These are phyloP conservation scores for Glonium stellatum DNA, from an alignment of 495 filamentous ascomycete genomes.

Conservation along the genomic window DNA sequence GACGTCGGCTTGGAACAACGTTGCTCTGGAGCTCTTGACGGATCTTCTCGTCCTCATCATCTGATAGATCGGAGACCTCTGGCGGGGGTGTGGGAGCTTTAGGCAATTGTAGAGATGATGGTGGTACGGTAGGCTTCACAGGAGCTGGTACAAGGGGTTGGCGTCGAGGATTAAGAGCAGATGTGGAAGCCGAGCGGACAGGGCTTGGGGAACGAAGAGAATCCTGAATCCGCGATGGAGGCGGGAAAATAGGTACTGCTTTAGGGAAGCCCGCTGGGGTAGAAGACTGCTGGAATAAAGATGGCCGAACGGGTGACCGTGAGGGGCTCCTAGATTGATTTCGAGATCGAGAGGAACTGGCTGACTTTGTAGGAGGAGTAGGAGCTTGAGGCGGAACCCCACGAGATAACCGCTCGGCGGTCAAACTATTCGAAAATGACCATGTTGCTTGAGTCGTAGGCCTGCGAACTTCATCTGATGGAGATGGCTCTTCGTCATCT, in stretches of 20 bases:
- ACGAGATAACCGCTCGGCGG: slow-evolving; percentile 4
- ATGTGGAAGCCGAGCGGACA: slow-evolving; percentile 45
- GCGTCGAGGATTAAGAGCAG: slow-evolving; percentile 36
- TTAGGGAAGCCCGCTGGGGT: slow-evolving; percentile 40
- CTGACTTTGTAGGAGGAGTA: slow-evolving; percentile 22
- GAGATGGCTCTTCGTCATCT: slow-evolving; percentile 15
- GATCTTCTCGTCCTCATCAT: slow-evolving; percentile 58
- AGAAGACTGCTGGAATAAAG: slow-evolving; percentile 12
- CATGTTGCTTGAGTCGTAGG: slow-evolving; percentile 4
- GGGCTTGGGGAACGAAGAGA: slow-evolving; percentile 77
- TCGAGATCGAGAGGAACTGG: slow-evolving; percentile 10
- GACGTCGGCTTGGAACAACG: slow-evolving; percentile 45
- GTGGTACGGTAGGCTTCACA: slow-evolving; percentile 14
- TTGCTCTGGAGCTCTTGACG: slow-evolving; percentile 50
- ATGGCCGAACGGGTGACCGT: not conserved
- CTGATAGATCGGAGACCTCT: slow-evolving; percentile 40
- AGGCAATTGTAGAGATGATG: slow-evolving; percentile 37
- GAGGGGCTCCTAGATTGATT: slow-evolving; percentile 15
- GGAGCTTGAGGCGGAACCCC: slow-evolving; percentile 19
- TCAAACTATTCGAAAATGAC: slow-evolving; percentile 15
- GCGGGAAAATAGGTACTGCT: slow-evolving; percentile 43
- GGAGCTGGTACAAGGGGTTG: slow-evolving; percentile 13
- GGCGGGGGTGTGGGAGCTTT: slow-evolving; percentile 37
- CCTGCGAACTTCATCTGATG: slow-evolving; percentile 20
- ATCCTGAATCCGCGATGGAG: slow-evolving; percentile 43